Percentiles rank a stretch among this genome's conserved stretches.
These are phyloP conservation scores for Westerdykella sp. DNA, from an alignment of 2,329 filamentous ascomycete genomes.

Conservation along the genomic window DNA sequence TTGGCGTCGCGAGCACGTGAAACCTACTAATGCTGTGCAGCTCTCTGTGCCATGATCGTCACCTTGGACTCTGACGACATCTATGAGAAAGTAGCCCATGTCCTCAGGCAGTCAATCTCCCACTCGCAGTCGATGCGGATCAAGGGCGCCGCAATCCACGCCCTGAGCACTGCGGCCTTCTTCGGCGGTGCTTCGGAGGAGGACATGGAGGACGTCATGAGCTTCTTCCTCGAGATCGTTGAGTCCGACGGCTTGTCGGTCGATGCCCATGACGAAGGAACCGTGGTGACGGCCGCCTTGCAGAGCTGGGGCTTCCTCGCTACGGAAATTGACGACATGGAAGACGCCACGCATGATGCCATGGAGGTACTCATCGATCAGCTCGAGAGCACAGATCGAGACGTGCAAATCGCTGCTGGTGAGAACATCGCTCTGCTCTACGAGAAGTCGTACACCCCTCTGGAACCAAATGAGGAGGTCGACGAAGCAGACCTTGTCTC, in stretches of 20 bases:
- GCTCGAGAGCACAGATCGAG: slow-evolving; percentile 65
- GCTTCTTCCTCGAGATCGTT: slow-evolving; percentile 69
- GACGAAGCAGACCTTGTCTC: slow-evolving; percentile 46
- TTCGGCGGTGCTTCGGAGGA: slow-evolving; percentile 68
- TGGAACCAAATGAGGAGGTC: slow-evolving; percentile 52
- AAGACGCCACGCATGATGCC: slow-evolving; percentile 62
- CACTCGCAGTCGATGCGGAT: slow-evolving; percentile 59
- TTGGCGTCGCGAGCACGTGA: background rate
- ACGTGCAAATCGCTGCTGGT: slow-evolving; percentile 71
- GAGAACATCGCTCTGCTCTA: slow-evolving; percentile 77
- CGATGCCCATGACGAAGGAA: slow-evolving; percentile 62
- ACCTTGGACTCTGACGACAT: slow-evolving; percentile 60
- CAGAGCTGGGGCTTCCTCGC: slow-evolving; percentile 76
- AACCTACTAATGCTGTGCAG: slow-evolving; percentile 26
- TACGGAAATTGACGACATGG: slow-evolving; percentile 68
- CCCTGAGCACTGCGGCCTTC: slow-evolving; percentile 64
- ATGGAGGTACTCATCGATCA: slow-evolving; percentile 81
- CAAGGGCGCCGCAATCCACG: slow-evolving; percentile 67
- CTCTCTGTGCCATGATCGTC: slow-evolving; percentile 63
- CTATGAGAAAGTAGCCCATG: slow-evolving; percentile 55
- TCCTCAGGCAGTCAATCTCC: slow-evolving; percentile 58
- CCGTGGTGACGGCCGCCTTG: slow-evolving; percentile 67
- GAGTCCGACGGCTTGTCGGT: slow-evolving; percentile 71
- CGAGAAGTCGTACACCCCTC: slow-evolving; percentile 61
- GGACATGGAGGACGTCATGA: slow-evolving; percentile 64